A percentile compares a stretch with the other conserved stretches of the same genome.
Conservation (phyloP, 2,329 filamentous ascomycete species). For the Epichloe typhina region DNA sequence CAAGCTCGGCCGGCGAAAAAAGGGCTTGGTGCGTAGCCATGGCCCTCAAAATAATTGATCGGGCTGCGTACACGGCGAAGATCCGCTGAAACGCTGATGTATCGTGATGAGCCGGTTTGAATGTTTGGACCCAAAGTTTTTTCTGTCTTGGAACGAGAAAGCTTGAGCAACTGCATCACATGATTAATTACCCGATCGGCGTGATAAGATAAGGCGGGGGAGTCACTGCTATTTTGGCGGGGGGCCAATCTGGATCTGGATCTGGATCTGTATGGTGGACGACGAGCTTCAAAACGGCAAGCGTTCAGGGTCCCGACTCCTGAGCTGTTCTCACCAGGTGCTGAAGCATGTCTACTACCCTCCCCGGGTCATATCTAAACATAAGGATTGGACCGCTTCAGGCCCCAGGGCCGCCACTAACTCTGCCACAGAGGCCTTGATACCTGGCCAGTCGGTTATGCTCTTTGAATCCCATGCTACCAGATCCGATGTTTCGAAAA, state of each 20-base stretch:
- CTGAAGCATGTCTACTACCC: background rate
- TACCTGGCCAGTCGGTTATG: constrained; percentile 32
- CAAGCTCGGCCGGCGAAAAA: constrained; percentile 94
- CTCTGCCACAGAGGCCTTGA: constrained; percentile 54
- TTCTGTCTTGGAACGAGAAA: constrained; percentile 2
- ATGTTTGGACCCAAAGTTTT: background rate
- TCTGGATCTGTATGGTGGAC: background rate
- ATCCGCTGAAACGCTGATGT: background rate
- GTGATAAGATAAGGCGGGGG: constrained; percentile 1
- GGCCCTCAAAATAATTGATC: background rate
- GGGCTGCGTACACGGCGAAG: background rate
- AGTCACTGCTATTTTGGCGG: background rate
- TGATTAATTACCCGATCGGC: background rate
- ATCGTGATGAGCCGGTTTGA: background rate
- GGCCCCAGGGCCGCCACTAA: constrained; percentile 52
- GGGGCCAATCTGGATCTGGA: background rate
- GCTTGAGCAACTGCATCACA: constrained; percentile 1
- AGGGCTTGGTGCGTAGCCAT: constrained; percentile 61
- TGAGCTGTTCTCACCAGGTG: background rate
- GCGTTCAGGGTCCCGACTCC: background rate
- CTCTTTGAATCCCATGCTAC: constrained; percentile 44
- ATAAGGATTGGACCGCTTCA: constrained; percentile 41
- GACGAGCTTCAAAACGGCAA: too few relatives aligned
- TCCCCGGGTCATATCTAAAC: constrained; percentile 39
- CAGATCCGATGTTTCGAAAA: constrained; percentile 37